Percentiles rank a stretch among this genome's conserved stretches.
Conservation (phyloP, 1,284 basidiomycete genomes). For the Ustilago bromivora region DNA sequence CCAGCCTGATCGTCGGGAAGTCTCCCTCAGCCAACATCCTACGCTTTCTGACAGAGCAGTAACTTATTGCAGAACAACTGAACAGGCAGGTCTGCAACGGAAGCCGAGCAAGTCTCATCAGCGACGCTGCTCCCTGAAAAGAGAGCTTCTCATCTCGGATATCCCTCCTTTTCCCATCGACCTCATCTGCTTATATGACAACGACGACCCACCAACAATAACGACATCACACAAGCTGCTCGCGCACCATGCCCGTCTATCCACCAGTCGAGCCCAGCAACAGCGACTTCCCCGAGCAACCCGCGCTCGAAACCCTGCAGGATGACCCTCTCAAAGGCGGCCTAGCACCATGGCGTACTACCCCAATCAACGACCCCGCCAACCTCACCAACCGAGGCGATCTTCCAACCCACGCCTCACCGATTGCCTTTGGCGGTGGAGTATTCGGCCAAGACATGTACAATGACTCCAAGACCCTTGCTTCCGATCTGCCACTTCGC, state of each 20-base stretch:
- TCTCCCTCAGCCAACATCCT: too few relatives aligned
- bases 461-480: slow-evolving; percentile 50
- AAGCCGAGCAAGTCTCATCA: too few relatives aligned
- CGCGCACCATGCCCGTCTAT: slow-evolving; percentile 45
- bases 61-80: too few relatives aligned
- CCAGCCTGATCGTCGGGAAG: not conserved
- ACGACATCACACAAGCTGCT: not conserved
- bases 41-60: too few relatives aligned
- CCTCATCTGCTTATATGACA: not conserved
- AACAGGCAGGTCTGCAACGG: too few relatives aligned
- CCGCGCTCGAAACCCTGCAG: slow-evolving; percentile 29
- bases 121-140: too few relatives aligned
- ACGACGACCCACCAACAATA: not conserved
- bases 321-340: slow-evolving; percentile 40
- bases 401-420: slow-evolving; percentile 43
- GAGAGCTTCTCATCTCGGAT: not conserved
- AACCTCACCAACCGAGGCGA: slow-evolving; percentile 21
- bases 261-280: slow-evolving; percentile 46
- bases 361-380: slow-evolving; percentile 23
- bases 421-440: slow-evolving; percentile 64
- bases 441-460: slow-evolving; percentile 66
- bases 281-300: slow-evolving; percentile 41
- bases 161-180: not conserved
- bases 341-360: slow-evolving; percentile 39
- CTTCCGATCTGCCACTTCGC: slow-evolving; percentile 50